Percentiles rank a stretch among this genome's conserved stretches.
Evolutionary conservation across 108 stramenopile genomes (phyloP).

Genomic region (Chaetoceros tenuissimus): DNA sequence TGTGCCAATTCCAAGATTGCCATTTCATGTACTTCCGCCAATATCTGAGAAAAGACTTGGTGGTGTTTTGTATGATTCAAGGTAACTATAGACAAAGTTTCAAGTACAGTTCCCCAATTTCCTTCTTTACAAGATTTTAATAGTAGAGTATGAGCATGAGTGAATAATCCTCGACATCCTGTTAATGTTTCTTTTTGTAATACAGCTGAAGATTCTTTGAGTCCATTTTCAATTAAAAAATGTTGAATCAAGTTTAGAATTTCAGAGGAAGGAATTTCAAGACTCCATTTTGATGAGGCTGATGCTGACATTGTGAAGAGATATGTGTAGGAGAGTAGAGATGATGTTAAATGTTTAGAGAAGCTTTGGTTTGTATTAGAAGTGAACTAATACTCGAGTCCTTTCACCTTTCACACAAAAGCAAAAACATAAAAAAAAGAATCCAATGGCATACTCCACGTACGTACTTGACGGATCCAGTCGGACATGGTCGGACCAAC

Average conservation of each 20-base stretch:
- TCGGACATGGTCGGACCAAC: too few relatives aligned
- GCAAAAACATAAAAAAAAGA: too few relatives aligned
- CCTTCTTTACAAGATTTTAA: not conserved
- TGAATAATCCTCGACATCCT: not conserved
- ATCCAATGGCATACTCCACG: too few relatives aligned
- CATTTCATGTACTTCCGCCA: conserved; percentile 46
- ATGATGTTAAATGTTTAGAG: too few relatives aligned
- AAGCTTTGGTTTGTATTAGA: too few relatives aligned
- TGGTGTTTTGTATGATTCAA: not conserved
- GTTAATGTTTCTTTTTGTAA: not conserved
- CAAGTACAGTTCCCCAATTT: not conserved
- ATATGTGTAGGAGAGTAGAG: too few relatives aligned
- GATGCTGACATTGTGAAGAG: not conserved
- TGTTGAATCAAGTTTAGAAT: not conserved
- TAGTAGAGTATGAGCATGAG: not conserved
- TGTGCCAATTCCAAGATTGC: conserved; percentile 50
- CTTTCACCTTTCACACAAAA: too few relatives aligned
- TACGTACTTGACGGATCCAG: too few relatives aligned
- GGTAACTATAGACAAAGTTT: not conserved
- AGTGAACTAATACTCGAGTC: too few relatives aligned
- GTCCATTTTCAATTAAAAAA: not conserved
- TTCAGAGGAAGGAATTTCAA: not conserved
- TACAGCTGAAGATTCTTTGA: not conserved
- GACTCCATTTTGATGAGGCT: not conserved
- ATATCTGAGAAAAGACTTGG: not conserved